Percentiles rank a stretch among this genome's conserved stretches.
These are phyloP conservation scores for Rhizopus microsporus DNA, from an alignment of 371 early-diverging fungal species.

Conservation along the genomic window DNA sequence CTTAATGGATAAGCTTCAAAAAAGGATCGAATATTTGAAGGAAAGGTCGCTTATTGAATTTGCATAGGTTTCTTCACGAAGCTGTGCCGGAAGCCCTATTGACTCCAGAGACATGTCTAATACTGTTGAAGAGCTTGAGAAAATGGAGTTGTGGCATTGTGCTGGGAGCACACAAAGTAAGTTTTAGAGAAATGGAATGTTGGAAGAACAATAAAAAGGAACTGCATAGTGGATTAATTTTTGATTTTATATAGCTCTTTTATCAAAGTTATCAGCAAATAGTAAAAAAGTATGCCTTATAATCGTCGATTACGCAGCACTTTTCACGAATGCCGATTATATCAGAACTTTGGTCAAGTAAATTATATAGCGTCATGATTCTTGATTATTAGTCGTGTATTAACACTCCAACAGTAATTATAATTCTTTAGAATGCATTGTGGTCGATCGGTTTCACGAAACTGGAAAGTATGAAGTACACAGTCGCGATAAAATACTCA, in stretches of 20 bases:
- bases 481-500: conserved; percentile 13
- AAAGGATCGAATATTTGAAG: conserved; percentile 10
- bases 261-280: conserved; percentile 15
- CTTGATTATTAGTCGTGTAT: conserved; percentile 14
- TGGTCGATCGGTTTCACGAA: conserved; percentile 14
- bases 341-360: not conserved
- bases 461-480: conserved; percentile 14
- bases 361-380: conserved; percentile 8
- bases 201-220: conserved; percentile 8
- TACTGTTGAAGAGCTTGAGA: conserved; percentile 10
- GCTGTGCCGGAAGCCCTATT: conserved; percentile 14
- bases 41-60: conserved; percentile 14
- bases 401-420: conserved; percentile 16
- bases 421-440: conserved; percentile 11
- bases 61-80: conserved; percentile 9
- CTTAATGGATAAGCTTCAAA: conserved; percentile 11
- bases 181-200: conserved; percentile 16
- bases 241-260: conserved; percentile 12
- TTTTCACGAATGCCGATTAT: no score
- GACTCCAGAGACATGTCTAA: conserved; percentile 13
- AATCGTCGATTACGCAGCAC: no score
- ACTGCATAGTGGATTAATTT: conserved; percentile 11
- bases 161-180: conserved; percentile 16
- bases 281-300: conserved; percentile 10
- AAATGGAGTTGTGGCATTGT: conserved; percentile 11